These are phyloP conservation scores for Candida insectalens DNA, from an alignment of 805 yeast species.

Conservation along the genomic window DNA sequence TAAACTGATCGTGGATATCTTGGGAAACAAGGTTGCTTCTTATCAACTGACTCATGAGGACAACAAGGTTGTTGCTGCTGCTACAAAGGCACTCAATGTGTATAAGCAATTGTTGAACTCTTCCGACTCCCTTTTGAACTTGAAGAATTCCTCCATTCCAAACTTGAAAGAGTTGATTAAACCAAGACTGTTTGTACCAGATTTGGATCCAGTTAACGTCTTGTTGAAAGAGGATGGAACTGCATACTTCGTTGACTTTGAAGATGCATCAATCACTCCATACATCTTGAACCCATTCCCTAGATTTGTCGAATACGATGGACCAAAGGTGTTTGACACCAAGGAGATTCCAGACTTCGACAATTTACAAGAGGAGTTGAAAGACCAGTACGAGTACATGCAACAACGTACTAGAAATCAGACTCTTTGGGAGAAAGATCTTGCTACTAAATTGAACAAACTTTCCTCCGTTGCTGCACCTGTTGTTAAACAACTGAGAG, in stretches of 20 bases:
- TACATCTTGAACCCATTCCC: constrained; percentile 74
- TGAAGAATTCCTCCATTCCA: constrained; percentile 40
- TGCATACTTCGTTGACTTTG: constrained; percentile 68
- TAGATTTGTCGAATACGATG: constrained; percentile 74
- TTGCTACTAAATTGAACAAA: constrained; percentile 54
- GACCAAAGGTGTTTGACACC: constrained; percentile 74
- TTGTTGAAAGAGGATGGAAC: constrained; percentile 32
- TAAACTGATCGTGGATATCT: constrained; percentile 52
- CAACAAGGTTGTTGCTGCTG: constrained; percentile 25
- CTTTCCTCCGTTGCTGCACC: constrained; percentile 82
- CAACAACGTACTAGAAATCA: constrained; percentile 87
- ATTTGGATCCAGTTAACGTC: constrained; percentile 86
- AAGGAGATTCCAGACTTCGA: constrained; percentile 67
- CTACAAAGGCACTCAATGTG: constrained; percentile 45
- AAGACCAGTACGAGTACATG: constrained; percentile 78
- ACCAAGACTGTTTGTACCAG: constrained; percentile 73
- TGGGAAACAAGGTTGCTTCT: constrained; percentile 30
- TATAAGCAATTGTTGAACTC: constrained; percentile 51
- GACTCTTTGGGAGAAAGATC: constrained; percentile 72
- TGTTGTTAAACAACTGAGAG: constrained; percentile 57
- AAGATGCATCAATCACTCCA: constrained; percentile 73
- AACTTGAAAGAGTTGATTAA: constrained; percentile 51
- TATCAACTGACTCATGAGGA: background rate
- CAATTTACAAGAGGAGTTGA: constrained; percentile 58
- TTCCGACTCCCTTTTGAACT: constrained; percentile 50